A percentile compares a stretch with the other conserved stretches of the same genome.
Evolutionary conservation across 495 filamentous ascomycete species (phyloP).

Genomic region (Daldinia decipiens): DNA sequence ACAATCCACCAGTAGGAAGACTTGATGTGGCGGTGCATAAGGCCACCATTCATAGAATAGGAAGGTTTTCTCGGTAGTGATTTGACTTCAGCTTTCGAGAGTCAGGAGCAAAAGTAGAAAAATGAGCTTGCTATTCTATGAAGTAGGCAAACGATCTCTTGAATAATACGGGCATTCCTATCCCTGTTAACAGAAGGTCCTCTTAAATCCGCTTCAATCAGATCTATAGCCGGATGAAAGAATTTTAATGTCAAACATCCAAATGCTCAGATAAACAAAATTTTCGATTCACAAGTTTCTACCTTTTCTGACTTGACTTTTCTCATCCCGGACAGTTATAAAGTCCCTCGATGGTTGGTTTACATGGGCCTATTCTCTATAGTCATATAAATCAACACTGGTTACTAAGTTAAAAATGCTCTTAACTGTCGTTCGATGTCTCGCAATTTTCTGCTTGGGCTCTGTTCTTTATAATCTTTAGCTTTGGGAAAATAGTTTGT

Average conservation of each 20-base stretch:
- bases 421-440: no score
- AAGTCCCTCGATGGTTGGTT: not conserved
- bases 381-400: not conserved
- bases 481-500: not conserved
- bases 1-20: not conserved
- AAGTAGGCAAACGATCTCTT: not conserved
- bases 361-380: not conserved
- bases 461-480: not conserved
- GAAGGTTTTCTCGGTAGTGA: not conserved
- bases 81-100: not conserved
- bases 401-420: no score
- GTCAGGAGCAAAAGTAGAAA: not conserved
- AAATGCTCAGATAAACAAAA: no score
- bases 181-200: not conserved
- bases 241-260: no score
- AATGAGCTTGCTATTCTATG: not conserved
- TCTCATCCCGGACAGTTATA: no score
- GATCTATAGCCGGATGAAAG: no score
- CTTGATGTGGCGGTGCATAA: not conserved
- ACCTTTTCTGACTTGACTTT: no score
- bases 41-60: not conserved
- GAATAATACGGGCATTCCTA: not conserved
- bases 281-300: no score
- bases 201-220: no score
- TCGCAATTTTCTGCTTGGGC: not conserved